Evolutionary conservation across 2,329 filamentous ascomycete genomes (phyloP).

Genomic region (Cladosporium sp.): DNA sequence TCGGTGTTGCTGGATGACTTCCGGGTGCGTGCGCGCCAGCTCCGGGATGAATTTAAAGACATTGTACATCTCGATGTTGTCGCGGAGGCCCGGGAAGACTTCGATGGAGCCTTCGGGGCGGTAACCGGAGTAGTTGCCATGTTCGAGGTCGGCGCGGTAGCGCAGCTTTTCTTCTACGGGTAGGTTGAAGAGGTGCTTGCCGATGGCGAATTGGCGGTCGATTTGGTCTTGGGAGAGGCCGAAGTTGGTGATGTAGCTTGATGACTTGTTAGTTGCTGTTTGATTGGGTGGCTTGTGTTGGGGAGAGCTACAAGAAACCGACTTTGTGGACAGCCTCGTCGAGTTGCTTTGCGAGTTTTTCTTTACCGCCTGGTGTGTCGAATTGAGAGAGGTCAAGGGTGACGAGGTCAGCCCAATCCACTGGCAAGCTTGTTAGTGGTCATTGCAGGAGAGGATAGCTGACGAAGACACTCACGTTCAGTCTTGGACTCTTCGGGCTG

Average conservation of each 20-base stretch:
- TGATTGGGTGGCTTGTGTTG: neutral
- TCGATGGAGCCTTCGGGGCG: conserved; percentile 11
- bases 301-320: conserved; percentile 47
- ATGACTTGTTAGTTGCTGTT: neutral
- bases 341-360: conserved; percentile 50
- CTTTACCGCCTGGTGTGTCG: conserved; percentile 50
- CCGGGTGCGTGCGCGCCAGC: conserved; percentile 41
- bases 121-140: conserved; percentile 29
- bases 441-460: neutral
- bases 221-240: conserved; percentile 57
- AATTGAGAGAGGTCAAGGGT: conserved; percentile 55
- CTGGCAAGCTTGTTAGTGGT: neutral
- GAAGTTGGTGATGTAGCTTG: conserved; percentile 55
- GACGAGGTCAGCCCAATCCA: conserved; percentile 51
- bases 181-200: conserved; percentile 54
- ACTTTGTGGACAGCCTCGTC: conserved; percentile 46
- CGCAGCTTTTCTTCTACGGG: conserved; percentile 56
- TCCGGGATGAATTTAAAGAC: conserved; percentile 51
- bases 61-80: conserved; percentile 58
- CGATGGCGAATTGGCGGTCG: conserved; percentile 57
- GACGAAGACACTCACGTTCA: neutral
- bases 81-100: conserved; percentile 23
- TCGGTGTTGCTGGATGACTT: conserved; percentile 46
- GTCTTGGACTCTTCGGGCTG: conserved; percentile 10
- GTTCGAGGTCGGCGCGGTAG: conserved; percentile 37